These are phyloP conservation scores for Microbotryum silenes-acaulis DNA, from an alignment of 1,284 basidiomycete species.

Conservation along the genomic window DNA sequence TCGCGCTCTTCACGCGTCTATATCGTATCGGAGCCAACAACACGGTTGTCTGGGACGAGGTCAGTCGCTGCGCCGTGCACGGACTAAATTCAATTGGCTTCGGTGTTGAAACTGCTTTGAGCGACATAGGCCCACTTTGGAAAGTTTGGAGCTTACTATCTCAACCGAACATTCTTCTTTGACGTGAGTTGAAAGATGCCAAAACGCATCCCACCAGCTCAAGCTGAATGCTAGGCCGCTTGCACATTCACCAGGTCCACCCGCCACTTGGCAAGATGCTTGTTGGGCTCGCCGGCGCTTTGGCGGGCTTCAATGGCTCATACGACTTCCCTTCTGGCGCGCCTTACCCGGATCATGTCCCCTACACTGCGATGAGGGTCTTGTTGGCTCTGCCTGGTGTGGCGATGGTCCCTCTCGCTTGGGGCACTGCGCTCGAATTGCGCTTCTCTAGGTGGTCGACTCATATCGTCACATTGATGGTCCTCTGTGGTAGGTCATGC, in stretches of 20 bases:
- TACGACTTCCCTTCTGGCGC: slow-evolving; percentile 95
- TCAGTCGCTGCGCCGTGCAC: slow-evolving; percentile 26
- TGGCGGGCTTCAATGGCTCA: slow-evolving; percentile 82
- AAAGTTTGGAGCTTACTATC: slow-evolving; percentile 94
- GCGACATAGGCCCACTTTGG: slow-evolving; percentile 78
- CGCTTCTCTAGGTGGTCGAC: slow-evolving; percentile 83
- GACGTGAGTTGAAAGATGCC: slow-evolving; percentile 50
- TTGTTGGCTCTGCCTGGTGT: slow-evolving; percentile 91
- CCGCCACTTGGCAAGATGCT: slow-evolving; percentile 98
- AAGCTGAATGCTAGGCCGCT: background rate
- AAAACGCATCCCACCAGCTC: background rate
- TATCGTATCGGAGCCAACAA: slow-evolving; percentile 85
- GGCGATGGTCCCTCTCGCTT: slow-evolving; percentile 87
- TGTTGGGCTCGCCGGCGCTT: slow-evolving; percentile 81
- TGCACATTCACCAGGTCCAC: slow-evolving; percentile 47
- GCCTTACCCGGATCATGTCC: slow-evolving; percentile 73
- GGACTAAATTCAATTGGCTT: too few relatives aligned
- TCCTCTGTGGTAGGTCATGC: slow-evolving; percentile 63
- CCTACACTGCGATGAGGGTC: slow-evolving; percentile 90
- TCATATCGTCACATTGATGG: slow-evolving; percentile 90
- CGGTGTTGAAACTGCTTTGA: too few relatives aligned
- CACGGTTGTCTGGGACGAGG: slow-evolving; percentile 92
- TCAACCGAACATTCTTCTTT: slow-evolving; percentile 93
- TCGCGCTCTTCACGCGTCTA: slow-evolving; percentile 89
- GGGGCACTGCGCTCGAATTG: slow-evolving; percentile 93